Evolutionary conservation across 352 stramenopile genomes (phyloP), one percentile per base, ranked within the genome.

Genomic region (Globisporangium nagaii): DNA sequence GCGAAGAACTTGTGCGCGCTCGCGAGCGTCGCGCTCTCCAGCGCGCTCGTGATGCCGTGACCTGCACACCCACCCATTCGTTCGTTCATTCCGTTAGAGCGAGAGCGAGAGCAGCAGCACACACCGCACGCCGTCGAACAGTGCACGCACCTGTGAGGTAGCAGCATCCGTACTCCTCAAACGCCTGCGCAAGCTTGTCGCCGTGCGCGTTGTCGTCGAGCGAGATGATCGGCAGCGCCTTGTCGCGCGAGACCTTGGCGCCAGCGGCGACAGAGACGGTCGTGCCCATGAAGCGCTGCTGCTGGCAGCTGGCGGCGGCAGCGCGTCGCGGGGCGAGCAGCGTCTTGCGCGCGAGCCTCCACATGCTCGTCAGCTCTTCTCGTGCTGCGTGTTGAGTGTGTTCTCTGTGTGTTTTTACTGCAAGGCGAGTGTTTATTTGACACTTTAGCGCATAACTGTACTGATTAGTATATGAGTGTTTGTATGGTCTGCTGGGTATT

Each of bases 91-190:
- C n/a, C 3, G 5, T 46, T 4, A 40, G 4, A 24, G 34, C n/a
- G n/a, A n/a, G n/a, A n/a, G n/a, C n/a, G 13, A 10, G 40, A n/a
- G 43, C 30, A 31, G 1, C 3, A 56, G 24, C 15, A 46, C 22
- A 28, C 9, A 35, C 1, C 25, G 1, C 24, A 22, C 47, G 13
- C 4, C 35, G 28, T 24, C 8, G 2, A 43, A n/a, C n/a, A n/a
- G n/a, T 13, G 4, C 7, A 48, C 45, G 19, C 19, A 72, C 68
- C 66, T 32, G 56, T 70, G 30, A 91, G 67, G 61, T 91, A 91
- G 67, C 81, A 91, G 54, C 76, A 91, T 1, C 81, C 81, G 50
- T 75, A 91, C 51, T 79, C 74, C 7, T 68, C 69, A 37, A 91
- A 89, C 46, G 78, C 81, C 11, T 63, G 56, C 1, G 80, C 73